Percentiles rank a stretch among this genome's conserved stretches.
These are phyloP conservation scores for Helichrysum umbraculigerum DNA, from an alignment of 129 eudicot genomes.

Conservation along the genomic window DNA sequence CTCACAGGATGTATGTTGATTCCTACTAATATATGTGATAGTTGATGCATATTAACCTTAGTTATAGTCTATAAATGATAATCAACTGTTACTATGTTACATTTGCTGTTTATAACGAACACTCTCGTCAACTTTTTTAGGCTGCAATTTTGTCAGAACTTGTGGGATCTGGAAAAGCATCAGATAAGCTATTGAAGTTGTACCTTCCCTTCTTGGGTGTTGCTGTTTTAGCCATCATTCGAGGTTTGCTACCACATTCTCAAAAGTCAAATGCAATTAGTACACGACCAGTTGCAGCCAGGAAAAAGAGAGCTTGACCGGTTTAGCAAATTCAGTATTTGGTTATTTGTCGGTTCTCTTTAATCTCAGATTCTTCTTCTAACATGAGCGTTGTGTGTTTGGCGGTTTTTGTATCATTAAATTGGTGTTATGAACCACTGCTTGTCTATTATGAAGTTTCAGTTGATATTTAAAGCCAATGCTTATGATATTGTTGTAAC, in stretches of 20 bases:
- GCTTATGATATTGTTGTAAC: background rate
- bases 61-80: too few relatives aligned
- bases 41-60: too few relatives aligned
- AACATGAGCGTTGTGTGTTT: background rate
- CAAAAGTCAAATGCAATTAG: background rate
- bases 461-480: background rate
- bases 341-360: too few relatives aligned
- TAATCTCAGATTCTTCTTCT: background rate
- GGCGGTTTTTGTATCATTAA: background rate
- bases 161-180: constrained; percentile 13
- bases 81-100: too few relatives aligned
- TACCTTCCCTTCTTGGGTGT: background rate
- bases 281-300: background rate
- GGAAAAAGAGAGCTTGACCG: constrained; percentile 3
- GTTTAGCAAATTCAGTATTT: background rate
- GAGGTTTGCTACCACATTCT: constrained; percentile 1
- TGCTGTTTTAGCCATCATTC: background rate
- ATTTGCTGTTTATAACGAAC: background rate
- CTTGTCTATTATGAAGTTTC: background rate
- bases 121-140: background rate
- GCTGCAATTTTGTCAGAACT: background rate
- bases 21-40: background rate
- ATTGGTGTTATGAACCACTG: background rate
- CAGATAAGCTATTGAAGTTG: background rate
- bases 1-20: background rate